Evolutionary conservation across 495 filamentous ascomycete species (phyloP), one percentile per base, ranked within the genome.

Genomic region (Aspergillus mulundensis): DNA sequence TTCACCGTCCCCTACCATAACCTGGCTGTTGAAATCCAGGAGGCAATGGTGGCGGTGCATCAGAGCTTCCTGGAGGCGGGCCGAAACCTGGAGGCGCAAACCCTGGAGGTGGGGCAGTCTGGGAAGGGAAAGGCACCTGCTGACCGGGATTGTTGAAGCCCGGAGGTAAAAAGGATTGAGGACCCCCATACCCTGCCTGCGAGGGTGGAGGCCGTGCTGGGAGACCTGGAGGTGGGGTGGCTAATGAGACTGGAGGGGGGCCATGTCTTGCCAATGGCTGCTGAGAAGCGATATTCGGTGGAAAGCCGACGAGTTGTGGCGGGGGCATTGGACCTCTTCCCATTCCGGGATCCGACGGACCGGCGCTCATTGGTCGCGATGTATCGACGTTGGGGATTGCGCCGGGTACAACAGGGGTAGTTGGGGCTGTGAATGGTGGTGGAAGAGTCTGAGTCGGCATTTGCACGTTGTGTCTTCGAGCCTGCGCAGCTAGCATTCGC

Each of bases 391-490:
- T 78, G 53, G 86, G n/a, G n/a, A n/a, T n/a, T n/a, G n/a, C n/a
- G n/a, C n/a, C 44, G 24, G 79, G 70, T 12, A 68, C 67, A 50
- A 67, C 66, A 15, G 77, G 66, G n/a, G 80, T 59, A 3, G 65
- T 71, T 19, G 70, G 61, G 14, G 67, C 67, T 42, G 78, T 66
- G 42, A 84, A 74, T 47, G 74, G 77, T 21, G 78, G 70, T 16
- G 78, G 77, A 53, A 80, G 60, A 47, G 77, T 77, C 67, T 82
- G 88, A 6, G 80, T 76, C 50, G 87, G 84, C 38, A 85, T 88
- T 18, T 84, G 80, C 51, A 98, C 89, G 63, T 96, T 96, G 72
- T 97, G 90, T 68, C 91, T 92, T 67, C 91, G 90, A 50, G 92
- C 94, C 68, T 96, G 90, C 39, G 88, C 85, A 42, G 94, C 95